A percentile compares a stretch with the other conserved stretches of the same genome.
Conservation (phyloP, 345 rosid genomes). For the Brassica juncea region DNA sequence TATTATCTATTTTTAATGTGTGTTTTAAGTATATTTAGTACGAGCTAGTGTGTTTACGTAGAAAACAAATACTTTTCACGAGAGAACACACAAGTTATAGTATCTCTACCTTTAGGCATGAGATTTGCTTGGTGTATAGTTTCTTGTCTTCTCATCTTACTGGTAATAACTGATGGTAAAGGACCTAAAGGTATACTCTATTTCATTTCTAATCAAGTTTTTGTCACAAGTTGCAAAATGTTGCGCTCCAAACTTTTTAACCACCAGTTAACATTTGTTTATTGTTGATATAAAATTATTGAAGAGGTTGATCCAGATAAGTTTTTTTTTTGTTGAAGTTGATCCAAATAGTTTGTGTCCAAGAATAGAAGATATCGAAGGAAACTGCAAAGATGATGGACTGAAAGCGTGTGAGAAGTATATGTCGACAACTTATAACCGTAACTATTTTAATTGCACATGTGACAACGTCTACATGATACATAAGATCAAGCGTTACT, state of each 20-base stretch:
- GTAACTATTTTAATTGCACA: constrained; percentile 3
- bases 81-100: neutral
- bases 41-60: neutral
- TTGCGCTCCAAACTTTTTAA: neutral
- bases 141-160: neutral
- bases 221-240: neutral
- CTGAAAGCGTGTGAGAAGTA: neutral
- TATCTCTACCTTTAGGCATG: neutral
- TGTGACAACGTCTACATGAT: constrained; percentile 24
- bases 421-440: neutral
- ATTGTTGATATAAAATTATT: neutral
- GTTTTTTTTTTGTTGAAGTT: neutral
- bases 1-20: neutral
- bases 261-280: neutral
- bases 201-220: neutral
- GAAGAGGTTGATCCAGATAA: neutral
- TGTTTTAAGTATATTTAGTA: neutral
- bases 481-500: constrained; percentile 17
- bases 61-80: neutral
- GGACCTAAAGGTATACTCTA: neutral
- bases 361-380: constrained; percentile 19
- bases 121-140: neutral
- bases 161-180: neutral
- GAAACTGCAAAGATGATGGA: neutral
- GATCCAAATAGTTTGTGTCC: neutral